phyloP scores from a whole-genome alignment of 2,329 filamentous ascomycete genomes.

The Aplosporella prunicola region DNA sequence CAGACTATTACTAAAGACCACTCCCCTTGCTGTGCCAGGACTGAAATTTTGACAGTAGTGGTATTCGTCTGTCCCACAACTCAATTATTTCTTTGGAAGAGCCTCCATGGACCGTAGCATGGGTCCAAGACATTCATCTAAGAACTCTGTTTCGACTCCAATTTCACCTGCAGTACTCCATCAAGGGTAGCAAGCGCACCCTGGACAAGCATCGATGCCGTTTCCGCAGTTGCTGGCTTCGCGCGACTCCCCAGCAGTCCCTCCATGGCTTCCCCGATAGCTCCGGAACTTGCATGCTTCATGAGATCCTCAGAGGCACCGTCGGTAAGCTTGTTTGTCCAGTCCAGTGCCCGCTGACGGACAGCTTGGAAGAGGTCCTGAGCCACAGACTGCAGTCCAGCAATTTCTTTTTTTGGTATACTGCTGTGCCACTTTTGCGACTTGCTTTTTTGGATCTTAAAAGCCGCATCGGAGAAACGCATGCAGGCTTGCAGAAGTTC shows the following conservation, averaged over 20 bases:
- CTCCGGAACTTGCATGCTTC: not conserved
- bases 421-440: slow-evolving; percentile 2
- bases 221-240: not conserved
- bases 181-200: slow-evolving; percentile 1
- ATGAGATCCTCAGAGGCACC: not conserved
- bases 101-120: too few relatives aligned
- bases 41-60: too few relatives aligned
- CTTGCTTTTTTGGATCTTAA: slow-evolving; percentile 6
- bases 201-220: slow-evolving; percentile 1
- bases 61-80: too few relatives aligned
- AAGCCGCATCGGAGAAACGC: slow-evolving; percentile 7
- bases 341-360: slow-evolving; percentile 6
- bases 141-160: not conserved
- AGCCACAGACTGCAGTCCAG: not conserved
- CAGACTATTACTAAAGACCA: too few relatives aligned
- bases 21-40: too few relatives aligned
- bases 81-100: too few relatives aligned
- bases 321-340: slow-evolving; percentile 6
- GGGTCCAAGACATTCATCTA: too few relatives aligned
- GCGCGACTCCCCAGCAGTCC: not conserved
- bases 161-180: slow-evolving; percentile 6
- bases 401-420: slow-evolving; percentile 7
- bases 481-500: slow-evolving; percentile 14
- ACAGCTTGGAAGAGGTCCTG: slow-evolving; percentile 1
- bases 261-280: not conserved